These are phyloP conservation scores for Albifimbria verrucaria DNA, from an alignment of 2,329 filamentous ascomycete species.

Conservation along the genomic window DNA sequence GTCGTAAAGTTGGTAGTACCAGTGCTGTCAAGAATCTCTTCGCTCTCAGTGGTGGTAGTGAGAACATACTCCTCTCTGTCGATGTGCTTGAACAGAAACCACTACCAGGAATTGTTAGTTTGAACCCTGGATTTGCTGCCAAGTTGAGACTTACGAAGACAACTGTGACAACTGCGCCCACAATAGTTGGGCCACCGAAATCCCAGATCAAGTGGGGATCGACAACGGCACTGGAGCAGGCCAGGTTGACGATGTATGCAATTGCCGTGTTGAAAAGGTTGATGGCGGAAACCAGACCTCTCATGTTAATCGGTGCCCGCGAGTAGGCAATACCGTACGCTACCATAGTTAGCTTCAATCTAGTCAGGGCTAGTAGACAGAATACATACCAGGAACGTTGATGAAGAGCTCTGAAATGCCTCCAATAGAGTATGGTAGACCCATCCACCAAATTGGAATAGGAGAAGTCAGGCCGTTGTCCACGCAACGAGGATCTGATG, in stretches of 20 bases:
- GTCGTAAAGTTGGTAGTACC: neutral
- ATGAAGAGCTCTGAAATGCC: slow-evolving; percentile 25
- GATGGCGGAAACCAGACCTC: slow-evolving; percentile 42
- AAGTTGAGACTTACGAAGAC: slow-evolving; percentile 27
- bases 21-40: neutral
- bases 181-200: slow-evolving; percentile 43
- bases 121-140: neutral
- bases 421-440: slow-evolving; percentile 20
- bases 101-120: neutral
- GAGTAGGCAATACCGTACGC: slow-evolving; percentile 49
- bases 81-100: neutral
- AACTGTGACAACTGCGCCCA: slow-evolving; percentile 39
- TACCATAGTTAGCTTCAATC: neutral
- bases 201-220: slow-evolving; percentile 47
- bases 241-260: slow-evolving; percentile 42
- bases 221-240: slow-evolving; percentile 38
- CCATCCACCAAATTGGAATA: slow-evolving; percentile 21
- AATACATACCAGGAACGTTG: slow-evolving; percentile 12
- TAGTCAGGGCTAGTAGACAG: neutral
- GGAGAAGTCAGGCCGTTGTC: slow-evolving; percentile 17
- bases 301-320: slow-evolving; percentile 44
- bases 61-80: neutral
- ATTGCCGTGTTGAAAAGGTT: slow-evolving; percentile 43
- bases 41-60: neutral
- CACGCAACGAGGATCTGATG: slow-evolving; percentile 16